These are phyloP conservation scores for Vachellia collinsii DNA, from an alignment of 306 rosid genomes.

Conservation along the genomic window DNA sequence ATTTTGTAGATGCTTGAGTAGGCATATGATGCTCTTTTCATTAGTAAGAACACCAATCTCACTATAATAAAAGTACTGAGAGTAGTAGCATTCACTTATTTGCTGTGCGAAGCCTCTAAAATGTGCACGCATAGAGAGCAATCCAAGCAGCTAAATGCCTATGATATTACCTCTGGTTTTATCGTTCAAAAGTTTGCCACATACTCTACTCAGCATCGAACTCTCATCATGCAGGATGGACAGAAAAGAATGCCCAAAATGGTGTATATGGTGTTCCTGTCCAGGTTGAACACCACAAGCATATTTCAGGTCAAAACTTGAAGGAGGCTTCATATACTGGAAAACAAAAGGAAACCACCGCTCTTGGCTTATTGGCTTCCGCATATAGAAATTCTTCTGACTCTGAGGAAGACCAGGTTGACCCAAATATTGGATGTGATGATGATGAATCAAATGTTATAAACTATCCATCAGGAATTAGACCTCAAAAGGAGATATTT, in stretches of 20 bases:
- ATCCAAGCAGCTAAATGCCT: too few species aligned
- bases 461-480: constrained; percentile 53
- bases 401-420: constrained; percentile 76
- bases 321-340: constrained; percentile 46
- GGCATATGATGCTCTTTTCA: too few species aligned
- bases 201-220: not conserved
- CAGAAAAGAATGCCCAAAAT: constrained; percentile 36
- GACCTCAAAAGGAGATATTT: constrained; percentile 37
- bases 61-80: too few species aligned
- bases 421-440: constrained; percentile 46
- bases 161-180: too few species aligned
- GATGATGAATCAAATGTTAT: constrained; percentile 43
- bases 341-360: constrained; percentile 57
- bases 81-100: too few species aligned
- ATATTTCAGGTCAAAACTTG: constrained; percentile 38
- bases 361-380: constrained; percentile 87
- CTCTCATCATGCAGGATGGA: constrained; percentile 48
- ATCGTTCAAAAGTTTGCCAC: too few species aligned
- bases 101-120: too few species aligned
- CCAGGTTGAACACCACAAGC: constrained; percentile 40
- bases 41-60: too few species aligned
- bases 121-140: too few species aligned
- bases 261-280: constrained; percentile 51
- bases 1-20: too few species aligned
- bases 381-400: constrained; percentile 90